These are phyloP conservation scores for Barbarea vulgaris DNA, from an alignment of 345 rosid species.

Conservation along the genomic window DNA sequence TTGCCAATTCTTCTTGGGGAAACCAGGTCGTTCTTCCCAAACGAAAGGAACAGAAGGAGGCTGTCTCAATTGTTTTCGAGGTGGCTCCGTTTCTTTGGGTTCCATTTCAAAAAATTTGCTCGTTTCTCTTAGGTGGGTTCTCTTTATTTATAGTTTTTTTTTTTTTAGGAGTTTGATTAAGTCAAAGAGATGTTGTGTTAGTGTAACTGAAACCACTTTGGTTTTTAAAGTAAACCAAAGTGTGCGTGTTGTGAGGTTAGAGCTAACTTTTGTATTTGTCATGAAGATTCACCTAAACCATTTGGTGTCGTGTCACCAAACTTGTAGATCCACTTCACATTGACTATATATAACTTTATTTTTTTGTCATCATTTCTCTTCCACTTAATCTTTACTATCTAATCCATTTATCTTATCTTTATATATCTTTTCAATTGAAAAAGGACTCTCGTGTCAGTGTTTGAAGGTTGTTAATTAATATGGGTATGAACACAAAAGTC, in stretches of 20 bases:
- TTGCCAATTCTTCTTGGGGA: conserved; percentile 73
- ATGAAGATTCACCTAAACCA: conserved; percentile 40
- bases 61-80: conserved; percentile 52
- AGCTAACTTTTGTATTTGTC: conserved; percentile 35
- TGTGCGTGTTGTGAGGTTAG: conserved; percentile 20
- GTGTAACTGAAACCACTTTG: conserved; percentile 31
- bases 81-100: conserved; percentile 36
- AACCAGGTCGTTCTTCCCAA: conserved; percentile 87
- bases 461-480: not conserved
- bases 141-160: conserved; percentile 21
- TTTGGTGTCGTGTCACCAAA: conserved; percentile 37
- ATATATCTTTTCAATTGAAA: not conserved
- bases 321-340: conserved; percentile 17
- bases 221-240: not conserved
- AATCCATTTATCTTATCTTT: conserved; percentile 10
- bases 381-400: conserved; percentile 24
- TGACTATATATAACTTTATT: not conserved
- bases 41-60: conserved; percentile 81
- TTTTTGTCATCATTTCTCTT: conserved; percentile 23
- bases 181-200: conserved; percentile 28
- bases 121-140: not conserved
- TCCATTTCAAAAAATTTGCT: conserved; percentile 36
- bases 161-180: not conserved
- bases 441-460: not conserved
- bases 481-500: not conserved